Percentiles rank a stretch among this genome's conserved stretches.
These are phyloP conservation scores for Pyrus communis DNA, from an alignment of 306 rosid species.

Conservation along the genomic window DNA sequence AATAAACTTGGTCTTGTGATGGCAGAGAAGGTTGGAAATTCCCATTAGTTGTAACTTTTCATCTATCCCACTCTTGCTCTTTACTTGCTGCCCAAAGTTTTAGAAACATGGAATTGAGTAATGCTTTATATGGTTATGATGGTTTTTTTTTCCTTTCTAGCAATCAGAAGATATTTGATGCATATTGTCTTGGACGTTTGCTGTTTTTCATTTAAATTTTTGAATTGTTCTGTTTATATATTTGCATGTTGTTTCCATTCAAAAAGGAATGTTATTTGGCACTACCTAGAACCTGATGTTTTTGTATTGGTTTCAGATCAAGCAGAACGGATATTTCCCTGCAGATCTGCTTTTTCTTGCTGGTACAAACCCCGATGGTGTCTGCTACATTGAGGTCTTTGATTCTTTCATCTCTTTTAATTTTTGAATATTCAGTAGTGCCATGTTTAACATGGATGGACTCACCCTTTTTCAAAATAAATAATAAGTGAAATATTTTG, in stretches of 20 bases:
- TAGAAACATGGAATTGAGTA: background rate
- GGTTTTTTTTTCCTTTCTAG: background rate
- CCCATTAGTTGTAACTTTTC: background rate
- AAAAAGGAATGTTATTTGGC: background rate
- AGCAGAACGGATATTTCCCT: constrained; percentile 79
- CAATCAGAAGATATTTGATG: background rate
- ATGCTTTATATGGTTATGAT: background rate
- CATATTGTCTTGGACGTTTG: background rate
- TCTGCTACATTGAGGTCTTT: constrained; percentile 85
- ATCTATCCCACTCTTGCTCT: background rate
- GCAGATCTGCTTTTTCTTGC: constrained; percentile 90
- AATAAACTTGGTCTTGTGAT: background rate
- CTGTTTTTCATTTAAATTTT: background rate
- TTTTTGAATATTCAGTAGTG: background rate
- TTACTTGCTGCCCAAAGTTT: background rate
- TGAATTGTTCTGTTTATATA: background rate
- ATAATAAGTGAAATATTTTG: background rate
- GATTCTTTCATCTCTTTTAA: background rate
- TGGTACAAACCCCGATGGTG: constrained; percentile 81
- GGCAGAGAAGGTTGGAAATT: background rate
- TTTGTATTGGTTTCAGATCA: constrained; percentile 46
- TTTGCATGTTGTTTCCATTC: background rate
- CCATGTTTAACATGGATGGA: background rate
- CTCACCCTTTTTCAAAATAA: background rate
- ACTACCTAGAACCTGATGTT: constrained; percentile 1